These are phyloP conservation scores for Beauveria sp. DNA, from an alignment of 2,329 filamentous ascomycete species.

Conservation along the genomic window DNA sequence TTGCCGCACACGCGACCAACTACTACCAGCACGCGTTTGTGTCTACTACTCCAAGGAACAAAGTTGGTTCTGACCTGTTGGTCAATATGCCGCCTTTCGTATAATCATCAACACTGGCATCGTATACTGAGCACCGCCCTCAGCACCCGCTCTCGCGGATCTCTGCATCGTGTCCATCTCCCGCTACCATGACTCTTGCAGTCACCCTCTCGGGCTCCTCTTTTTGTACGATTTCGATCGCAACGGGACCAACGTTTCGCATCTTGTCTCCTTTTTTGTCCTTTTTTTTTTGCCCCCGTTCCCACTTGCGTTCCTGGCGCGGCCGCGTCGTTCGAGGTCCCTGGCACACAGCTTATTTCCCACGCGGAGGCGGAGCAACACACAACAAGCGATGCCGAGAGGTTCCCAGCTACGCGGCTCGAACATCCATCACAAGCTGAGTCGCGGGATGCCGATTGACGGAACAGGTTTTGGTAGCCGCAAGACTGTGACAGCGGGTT, in stretches of 20 bases:
- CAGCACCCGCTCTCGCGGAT: not conserved
- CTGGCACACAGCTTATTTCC: not conserved
- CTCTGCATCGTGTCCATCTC: not conserved
- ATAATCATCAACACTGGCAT: too few relatives aligned
- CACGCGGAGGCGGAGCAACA: conserved; percentile 5
- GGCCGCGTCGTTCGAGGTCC: too few relatives aligned
- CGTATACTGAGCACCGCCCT: too few relatives aligned
- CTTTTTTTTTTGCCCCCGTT: not conserved
- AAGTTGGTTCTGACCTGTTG: too few relatives aligned
- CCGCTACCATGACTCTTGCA: conserved; percentile 1
- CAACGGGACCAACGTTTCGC: not conserved
- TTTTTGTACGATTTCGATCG: conserved; percentile 5
- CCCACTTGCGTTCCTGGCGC: too few relatives aligned
- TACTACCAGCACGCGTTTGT: not conserved
- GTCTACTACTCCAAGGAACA: not conserved
- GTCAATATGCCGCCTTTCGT: too few relatives aligned
- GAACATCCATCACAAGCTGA: not conserved
- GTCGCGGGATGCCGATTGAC: not conserved
- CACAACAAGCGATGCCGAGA: not conserved
- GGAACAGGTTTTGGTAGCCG: too few relatives aligned
- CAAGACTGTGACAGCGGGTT: too few relatives aligned
- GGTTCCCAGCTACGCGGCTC: not conserved
- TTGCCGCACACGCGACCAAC: not conserved
- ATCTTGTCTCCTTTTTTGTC: not conserved
- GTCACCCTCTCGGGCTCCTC: not conserved